Percentiles rank a stretch among this genome's conserved stretches.
These are phyloP conservation scores for Talaromyces sp. DNA, from an alignment of 2,329 filamentous ascomycete species.

Conservation along the genomic window DNA sequence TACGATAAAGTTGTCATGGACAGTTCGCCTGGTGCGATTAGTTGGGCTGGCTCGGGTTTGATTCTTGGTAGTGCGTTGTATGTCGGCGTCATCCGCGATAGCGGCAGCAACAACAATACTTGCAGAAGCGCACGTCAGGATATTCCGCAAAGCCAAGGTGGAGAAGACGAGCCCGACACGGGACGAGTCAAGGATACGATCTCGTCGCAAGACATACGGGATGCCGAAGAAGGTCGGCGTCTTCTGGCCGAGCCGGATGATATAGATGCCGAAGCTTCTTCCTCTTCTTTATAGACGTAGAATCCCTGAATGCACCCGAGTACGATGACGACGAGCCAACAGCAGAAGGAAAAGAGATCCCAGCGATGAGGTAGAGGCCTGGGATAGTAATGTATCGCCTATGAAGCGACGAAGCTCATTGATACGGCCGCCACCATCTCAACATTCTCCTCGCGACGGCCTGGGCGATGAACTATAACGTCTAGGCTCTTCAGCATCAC, in stretches of 20 bases:
- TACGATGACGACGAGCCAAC: slow-evolving; percentile 32
- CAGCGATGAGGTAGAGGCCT: slow-evolving; percentile 24
- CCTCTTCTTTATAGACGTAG: slow-evolving; percentile 3
- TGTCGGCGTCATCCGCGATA: slow-evolving; percentile 56
- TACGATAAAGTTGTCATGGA: slow-evolving; percentile 65
- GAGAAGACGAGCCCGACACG: background rate
- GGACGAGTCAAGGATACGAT: background rate
- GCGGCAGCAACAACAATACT: slow-evolving; percentile 3
- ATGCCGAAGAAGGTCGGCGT: slow-evolving; percentile 16
- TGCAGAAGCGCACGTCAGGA: background rate
- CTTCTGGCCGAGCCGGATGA: slow-evolving; percentile 11
- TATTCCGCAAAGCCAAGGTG: background rate
- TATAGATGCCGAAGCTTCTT: background rate
- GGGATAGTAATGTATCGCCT: slow-evolving; percentile 34
- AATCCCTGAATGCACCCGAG: slow-evolving; percentile 30
- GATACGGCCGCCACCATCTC: slow-evolving; percentile 9
- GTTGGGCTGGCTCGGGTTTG: slow-evolving; percentile 59
- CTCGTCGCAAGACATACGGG: background rate
- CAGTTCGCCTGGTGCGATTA: slow-evolving; percentile 55
- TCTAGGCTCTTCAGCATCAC: slow-evolving; percentile 15
- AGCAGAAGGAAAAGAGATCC: slow-evolving; percentile 55
- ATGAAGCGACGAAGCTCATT: slow-evolving; percentile 16
- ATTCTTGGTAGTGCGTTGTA: slow-evolving; percentile 65
- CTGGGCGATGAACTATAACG: slow-evolving; percentile 15
- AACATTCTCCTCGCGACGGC: slow-evolving; percentile 8